Conservation (phyloP, 2,329 filamentous ascomycete species). For the Talaromyces islandicus region DNA sequence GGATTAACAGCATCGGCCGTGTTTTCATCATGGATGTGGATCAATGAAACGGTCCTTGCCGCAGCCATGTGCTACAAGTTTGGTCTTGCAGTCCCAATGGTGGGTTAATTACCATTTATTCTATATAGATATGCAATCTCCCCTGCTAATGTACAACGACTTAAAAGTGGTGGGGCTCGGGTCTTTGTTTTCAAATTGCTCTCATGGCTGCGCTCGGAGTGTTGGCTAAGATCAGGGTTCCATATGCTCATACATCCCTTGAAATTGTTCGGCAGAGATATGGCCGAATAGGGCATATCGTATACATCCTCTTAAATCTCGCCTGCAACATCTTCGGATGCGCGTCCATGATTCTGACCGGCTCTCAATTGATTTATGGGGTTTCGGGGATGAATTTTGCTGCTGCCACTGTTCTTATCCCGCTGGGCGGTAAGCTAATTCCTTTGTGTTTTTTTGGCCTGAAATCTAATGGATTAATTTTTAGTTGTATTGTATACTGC, state of each 20-base stretch:
- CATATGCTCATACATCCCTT: constrained; percentile 46
- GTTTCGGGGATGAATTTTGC: constrained; percentile 45
- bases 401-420: constrained; percentile 43
- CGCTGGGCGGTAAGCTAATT: constrained; percentile 35
- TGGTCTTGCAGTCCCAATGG: constrained; percentile 30
- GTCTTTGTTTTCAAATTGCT: constrained; percentile 44
- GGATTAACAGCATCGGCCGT: constrained; percentile 33
- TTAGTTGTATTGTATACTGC: constrained; percentile 44
- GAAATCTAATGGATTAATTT: background rate
- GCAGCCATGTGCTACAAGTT: constrained; percentile 29
- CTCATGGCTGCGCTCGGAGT: constrained; percentile 47
- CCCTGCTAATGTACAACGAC: background rate
- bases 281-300: constrained; percentile 32
- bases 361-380: constrained; percentile 41
- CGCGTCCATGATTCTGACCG: constrained; percentile 42
- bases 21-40: constrained; percentile 35
- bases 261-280: constrained; percentile 47
- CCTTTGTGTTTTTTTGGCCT: background rate
- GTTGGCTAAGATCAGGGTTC: constrained; percentile 44
- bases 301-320: constrained; percentile 5
- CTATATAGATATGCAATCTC: background rate
- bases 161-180: constrained; percentile 32
- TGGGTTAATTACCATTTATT: constrained; percentile 9
- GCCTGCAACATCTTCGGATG: constrained; percentile 30
- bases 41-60: constrained; percentile 31